Evolutionary conservation across 1,139 yeast genomes (phyloP).

Genomic region (Yamadazyma dushanensis): DNA sequence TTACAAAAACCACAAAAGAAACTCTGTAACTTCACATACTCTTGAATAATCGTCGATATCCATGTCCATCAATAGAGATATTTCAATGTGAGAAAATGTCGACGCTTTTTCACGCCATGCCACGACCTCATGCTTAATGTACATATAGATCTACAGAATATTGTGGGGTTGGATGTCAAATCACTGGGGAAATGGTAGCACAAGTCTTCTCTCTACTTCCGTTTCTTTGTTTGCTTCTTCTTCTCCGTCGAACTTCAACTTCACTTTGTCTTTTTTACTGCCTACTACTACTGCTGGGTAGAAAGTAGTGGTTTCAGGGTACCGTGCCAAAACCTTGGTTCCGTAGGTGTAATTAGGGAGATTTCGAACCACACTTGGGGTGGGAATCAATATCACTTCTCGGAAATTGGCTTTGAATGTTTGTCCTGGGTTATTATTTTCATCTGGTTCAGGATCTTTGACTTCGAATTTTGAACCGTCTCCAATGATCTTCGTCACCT

Average conservation of each 20-base stretch:
- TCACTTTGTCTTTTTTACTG: constrained; percentile 67
- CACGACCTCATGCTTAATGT: background rate
- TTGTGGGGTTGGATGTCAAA: too few species aligned
- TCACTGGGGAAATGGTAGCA: constrained; percentile 81
- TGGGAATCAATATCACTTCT: constrained; percentile 65
- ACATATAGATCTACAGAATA: too few species aligned
- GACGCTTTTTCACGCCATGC: background rate
- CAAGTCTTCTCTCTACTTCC: constrained; percentile 83
- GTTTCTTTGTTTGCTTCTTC: constrained; percentile 96
- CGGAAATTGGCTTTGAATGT: constrained; percentile 79
- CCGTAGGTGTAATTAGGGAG: constrained; percentile 70
- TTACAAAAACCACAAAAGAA: background rate
- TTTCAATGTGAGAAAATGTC: background rate
- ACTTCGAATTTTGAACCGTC: constrained; percentile 85
- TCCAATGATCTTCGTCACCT: constrained; percentile 70
- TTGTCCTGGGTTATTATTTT: constrained; percentile 85
- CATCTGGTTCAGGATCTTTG: constrained; percentile 97
- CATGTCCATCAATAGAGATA: constrained; percentile 28
- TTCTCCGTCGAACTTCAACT: constrained; percentile 91
- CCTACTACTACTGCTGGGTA: constrained; percentile 93
- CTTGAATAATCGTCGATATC: constrained; percentile 57
- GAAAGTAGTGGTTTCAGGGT: constrained; percentile 97
- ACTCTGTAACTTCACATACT: constrained; percentile 32
- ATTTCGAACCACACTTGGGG: constrained; percentile 24
- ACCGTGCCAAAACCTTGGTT: constrained; percentile 83